Evolutionary conservation across 305 asterid species (phyloP).

Genomic region (Ajuga reptans): DNA sequence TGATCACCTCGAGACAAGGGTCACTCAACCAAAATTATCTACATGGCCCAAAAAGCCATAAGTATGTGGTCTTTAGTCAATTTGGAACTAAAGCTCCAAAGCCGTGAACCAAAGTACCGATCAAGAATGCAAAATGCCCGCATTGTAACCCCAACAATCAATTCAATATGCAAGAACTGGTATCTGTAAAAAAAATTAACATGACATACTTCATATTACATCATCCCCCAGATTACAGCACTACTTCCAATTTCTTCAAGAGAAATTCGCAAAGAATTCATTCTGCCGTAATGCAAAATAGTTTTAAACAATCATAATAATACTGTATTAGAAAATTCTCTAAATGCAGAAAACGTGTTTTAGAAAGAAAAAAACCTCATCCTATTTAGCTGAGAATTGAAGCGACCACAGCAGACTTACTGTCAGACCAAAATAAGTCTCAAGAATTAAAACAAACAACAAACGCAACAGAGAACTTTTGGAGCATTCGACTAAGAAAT

Average conservation of each 20-base stretch:
- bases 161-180: neutral
- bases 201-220: neutral
- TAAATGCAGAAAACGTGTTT: neutral
- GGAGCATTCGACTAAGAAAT: neutral
- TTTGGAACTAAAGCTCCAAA: neutral
- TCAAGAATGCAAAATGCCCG: neutral
- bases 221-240: neutral
- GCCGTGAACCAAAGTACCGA: neutral
- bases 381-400: neutral
- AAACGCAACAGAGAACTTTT: neutral
- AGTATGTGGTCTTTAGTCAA: neutral
- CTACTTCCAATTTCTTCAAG: neutral
- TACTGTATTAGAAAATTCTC: neutral
- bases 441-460: neutral
- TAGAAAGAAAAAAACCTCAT: neutral
- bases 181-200: neutral
- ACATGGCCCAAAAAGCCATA: neutral
- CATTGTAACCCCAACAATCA: neutral
- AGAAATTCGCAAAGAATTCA: neutral
- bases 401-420: neutral
- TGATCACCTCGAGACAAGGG: neutral
- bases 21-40: conserved; percentile 2
- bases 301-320: neutral
- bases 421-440: neutral
- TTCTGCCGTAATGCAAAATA: neutral